A percentile compares a stretch with the other conserved stretches of the same genome.
These are phyloP conservation scores for Hippophae tibetana DNA, from an alignment of 306 rosid species.

Conservation along the genomic window DNA sequence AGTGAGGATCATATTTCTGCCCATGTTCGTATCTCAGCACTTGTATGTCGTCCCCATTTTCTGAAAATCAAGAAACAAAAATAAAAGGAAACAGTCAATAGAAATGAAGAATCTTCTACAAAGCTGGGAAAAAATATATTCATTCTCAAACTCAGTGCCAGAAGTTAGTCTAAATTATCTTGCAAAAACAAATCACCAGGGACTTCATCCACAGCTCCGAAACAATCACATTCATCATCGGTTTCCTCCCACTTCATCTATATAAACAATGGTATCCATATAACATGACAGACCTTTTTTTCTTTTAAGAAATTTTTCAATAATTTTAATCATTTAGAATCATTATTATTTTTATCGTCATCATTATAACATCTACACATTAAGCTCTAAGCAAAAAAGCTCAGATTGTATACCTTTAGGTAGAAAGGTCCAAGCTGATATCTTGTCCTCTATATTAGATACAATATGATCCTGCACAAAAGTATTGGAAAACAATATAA, in stretches of 20 bases:
- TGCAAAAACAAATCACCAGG: no score
- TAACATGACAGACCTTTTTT: not conserved
- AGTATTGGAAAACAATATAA: conserved; percentile 15
- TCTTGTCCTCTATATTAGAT: conserved; percentile 89
- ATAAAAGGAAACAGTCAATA: conserved; percentile 4
- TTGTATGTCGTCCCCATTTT: conserved; percentile 98
- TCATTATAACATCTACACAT: no score
- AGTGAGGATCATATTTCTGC: conserved; percentile 89
- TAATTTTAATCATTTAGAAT: no score
- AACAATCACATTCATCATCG: not conserved
- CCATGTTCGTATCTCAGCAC: conserved; percentile 93
- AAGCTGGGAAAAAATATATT: no score
- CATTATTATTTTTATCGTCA: no score
- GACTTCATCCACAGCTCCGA: not conserved
- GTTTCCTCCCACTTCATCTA: not conserved
- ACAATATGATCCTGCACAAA: conserved; percentile 69
- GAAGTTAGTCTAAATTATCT: no score
- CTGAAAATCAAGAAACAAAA: conserved; percentile 39
- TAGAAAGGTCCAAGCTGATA: conserved; percentile 92
- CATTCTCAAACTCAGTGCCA: no score
- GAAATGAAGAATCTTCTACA: not conserved
- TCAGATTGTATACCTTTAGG: conserved; percentile 65
- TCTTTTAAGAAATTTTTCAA: no score
- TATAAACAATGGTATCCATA: not conserved
- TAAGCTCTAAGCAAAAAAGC: no score